Evolutionary conservation across 73 alveolate species (phyloP).

Genomic region (Tetrahymena malaccensis): DNA sequence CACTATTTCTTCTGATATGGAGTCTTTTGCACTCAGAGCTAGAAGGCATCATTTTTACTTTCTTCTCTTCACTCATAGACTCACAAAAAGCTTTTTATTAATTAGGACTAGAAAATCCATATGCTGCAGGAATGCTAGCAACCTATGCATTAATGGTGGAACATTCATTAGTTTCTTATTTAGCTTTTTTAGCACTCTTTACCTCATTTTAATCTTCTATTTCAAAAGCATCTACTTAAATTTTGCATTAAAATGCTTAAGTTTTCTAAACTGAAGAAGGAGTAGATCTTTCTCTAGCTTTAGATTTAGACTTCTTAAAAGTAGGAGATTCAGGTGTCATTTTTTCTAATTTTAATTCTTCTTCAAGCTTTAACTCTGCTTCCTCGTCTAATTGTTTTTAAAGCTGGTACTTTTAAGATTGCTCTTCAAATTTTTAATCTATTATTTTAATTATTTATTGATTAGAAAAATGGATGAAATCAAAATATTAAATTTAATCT

Average conservation of each 20-base stretch:
- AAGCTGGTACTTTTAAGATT: neutral
- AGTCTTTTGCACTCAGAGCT: neutral
- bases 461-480: neutral
- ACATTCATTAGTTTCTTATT: neutral
- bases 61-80: neutral
- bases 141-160: neutral
- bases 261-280: neutral
- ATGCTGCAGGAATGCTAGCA: neutral
- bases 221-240: neutral
- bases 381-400: neutral
- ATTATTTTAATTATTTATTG: neutral
- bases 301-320: neutral
- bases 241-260: neutral
- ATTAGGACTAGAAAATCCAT: neutral
- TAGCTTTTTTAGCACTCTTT: neutral
- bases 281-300: neutral
- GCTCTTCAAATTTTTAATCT: neutral
- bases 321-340: neutral
- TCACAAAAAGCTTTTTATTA: neutral
- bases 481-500: too few species aligned
- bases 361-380: neutral
- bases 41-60: neutral
- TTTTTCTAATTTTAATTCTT: neutral
- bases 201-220: neutral
- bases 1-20: neutral